Conservation (phyloP, 2,329 filamentous ascomycete genomes). For the Exophiala sp. region DNA sequence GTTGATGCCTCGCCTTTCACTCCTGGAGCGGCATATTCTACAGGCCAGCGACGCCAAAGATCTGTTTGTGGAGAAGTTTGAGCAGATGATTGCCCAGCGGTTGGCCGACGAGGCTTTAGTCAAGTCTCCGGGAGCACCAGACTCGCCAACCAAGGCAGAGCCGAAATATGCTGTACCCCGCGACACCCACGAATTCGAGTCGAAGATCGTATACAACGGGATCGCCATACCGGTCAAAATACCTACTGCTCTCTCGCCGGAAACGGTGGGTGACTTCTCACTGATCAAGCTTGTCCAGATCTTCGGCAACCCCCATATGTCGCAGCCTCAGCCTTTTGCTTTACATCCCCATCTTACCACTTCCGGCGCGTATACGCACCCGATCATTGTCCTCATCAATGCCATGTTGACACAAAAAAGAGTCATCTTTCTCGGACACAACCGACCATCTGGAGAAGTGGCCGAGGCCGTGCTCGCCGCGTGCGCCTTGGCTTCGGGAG, state of each 20-base stretch:
- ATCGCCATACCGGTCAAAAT: constrained; percentile 97
- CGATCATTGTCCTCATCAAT: constrained; percentile 90
- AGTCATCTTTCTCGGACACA: constrained; percentile 91
- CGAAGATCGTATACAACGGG: constrained; percentile 88
- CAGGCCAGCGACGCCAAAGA: constrained; percentile 91
- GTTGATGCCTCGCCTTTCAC: constrained; percentile 76
- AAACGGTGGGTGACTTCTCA: constrained; percentile 96
- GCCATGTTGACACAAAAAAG: constrained; percentile 93
- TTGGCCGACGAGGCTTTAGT: constrained; percentile 58
- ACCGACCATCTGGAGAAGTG: constrained; percentile 89
- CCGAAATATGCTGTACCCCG: constrained; percentile 70
- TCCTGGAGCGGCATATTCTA: constrained; percentile 76
- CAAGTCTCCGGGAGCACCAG: constrained; percentile 32
- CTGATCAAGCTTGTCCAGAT: constrained; percentile 95
- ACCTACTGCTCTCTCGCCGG: constrained; percentile 84
- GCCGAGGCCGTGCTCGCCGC: constrained; percentile 97
- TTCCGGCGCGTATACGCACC: constrained; percentile 81
- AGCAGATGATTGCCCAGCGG: constrained; percentile 82
- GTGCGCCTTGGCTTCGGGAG: constrained; percentile 86
- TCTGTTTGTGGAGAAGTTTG: constrained; percentile 95
- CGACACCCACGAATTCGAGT: constrained; percentile 97
- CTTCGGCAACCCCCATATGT: constrained; percentile 76
- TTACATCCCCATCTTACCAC: constrained; percentile 90
- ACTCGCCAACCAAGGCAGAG: constrained; percentile 53
- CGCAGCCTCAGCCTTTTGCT: constrained; percentile 75